phyloP scores from a whole-genome alignment of 2,329 filamentous ascomycete genomes.

The Atkinsonella hypoxylon region DNA sequence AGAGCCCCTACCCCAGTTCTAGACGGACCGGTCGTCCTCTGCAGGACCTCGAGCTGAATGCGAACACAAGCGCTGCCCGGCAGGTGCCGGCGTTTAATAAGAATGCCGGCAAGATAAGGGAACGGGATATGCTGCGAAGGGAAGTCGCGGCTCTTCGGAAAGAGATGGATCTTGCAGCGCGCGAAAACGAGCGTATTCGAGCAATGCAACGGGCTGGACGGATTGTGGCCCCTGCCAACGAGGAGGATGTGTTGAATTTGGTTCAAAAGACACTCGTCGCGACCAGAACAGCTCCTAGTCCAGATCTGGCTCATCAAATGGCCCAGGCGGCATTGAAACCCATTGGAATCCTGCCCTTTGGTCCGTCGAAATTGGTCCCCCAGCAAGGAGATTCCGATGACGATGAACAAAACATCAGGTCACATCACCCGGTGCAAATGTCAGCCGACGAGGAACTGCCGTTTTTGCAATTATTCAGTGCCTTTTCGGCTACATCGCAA shows the following conservation, averaged over 20 bases:
- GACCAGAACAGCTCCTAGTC: slow-evolving; percentile 17
- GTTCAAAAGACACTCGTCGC: slow-evolving; percentile 28
- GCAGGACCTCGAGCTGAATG: slow-evolving; percentile 5
- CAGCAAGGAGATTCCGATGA: slow-evolving; percentile 15
- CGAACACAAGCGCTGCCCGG: slow-evolving; percentile 26
- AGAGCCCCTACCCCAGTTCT: slow-evolving; percentile 1
- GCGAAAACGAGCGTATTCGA: slow-evolving; percentile 46
- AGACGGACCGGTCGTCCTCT: neutral
- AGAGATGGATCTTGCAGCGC: slow-evolving; percentile 44
- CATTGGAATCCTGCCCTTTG: slow-evolving; percentile 39
- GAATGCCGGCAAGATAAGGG: slow-evolving; percentile 35
- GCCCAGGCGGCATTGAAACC: slow-evolving; percentile 39
- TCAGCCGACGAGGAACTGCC: slow-evolving; percentile 52
- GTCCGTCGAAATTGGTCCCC: slow-evolving; percentile 20
- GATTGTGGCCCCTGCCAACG: slow-evolving; percentile 20
- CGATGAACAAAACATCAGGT: slow-evolving; percentile 32
- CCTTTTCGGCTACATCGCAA: slow-evolving; percentile 48
- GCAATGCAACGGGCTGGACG: slow-evolving; percentile 28
- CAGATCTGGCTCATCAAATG: slow-evolving; percentile 26
- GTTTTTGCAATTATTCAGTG: slow-evolving; percentile 60
- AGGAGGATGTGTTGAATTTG: slow-evolving; percentile 27
- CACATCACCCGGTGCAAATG: slow-evolving; percentile 54
- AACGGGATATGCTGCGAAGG: slow-evolving; percentile 39
- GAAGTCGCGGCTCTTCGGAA: slow-evolving; percentile 45
- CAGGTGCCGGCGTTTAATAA: slow-evolving; percentile 29